phyloP scores from a whole-genome alignment of 1,284 basidiomycete genomes.

The Microbotryum lychnidis-dioicae region DNA sequence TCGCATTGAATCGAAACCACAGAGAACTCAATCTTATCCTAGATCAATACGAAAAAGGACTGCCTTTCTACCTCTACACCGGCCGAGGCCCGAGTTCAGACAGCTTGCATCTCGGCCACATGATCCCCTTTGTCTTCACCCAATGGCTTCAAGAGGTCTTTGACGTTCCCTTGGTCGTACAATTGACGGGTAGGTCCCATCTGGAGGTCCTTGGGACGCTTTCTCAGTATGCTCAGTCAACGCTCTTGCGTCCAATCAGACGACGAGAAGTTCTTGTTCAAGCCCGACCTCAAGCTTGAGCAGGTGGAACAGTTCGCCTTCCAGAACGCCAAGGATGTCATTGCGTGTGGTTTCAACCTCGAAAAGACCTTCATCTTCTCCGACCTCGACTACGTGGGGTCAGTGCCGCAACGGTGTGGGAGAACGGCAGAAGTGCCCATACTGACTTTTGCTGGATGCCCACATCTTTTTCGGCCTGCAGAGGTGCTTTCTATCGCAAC shows the following conservation, averaged over 20 bases:
- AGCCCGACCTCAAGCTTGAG: constrained; percentile 82
- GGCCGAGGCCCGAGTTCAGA: constrained; percentile 93
- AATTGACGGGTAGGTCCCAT: constrained; percentile 65
- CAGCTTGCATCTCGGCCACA: constrained; percentile 96
- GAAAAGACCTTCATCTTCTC: constrained; percentile 98
- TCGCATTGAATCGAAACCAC: constrained; percentile 4
- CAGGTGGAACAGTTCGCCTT: constrained; percentile 77
- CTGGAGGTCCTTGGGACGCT: background rate
- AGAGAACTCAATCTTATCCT: constrained; percentile 91
- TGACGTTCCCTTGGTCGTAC: constrained; percentile 85
- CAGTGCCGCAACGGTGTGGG: constrained; percentile 20
- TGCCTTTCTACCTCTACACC: constrained; percentile 97
- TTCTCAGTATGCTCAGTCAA: background rate
- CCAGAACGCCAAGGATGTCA: constrained; percentile 88
- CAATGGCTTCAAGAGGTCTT: constrained; percentile 93
- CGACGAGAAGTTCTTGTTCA: constrained; percentile 99
- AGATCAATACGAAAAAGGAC: constrained; percentile 90
- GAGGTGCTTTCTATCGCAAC: constrained; percentile 89
- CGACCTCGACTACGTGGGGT: constrained; percentile 74
- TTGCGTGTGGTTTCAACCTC: constrained; percentile 86
- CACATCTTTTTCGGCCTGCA: constrained; percentile 18
- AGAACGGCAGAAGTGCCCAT: constrained; percentile 15
- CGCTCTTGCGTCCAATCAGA: constrained; percentile 48
- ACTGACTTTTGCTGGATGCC: background rate
- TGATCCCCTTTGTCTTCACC: constrained; percentile 96